Conservation (phyloP, 2,329 filamentous ascomycete species). For the Neoscytalidium dimidiatum region DNA sequence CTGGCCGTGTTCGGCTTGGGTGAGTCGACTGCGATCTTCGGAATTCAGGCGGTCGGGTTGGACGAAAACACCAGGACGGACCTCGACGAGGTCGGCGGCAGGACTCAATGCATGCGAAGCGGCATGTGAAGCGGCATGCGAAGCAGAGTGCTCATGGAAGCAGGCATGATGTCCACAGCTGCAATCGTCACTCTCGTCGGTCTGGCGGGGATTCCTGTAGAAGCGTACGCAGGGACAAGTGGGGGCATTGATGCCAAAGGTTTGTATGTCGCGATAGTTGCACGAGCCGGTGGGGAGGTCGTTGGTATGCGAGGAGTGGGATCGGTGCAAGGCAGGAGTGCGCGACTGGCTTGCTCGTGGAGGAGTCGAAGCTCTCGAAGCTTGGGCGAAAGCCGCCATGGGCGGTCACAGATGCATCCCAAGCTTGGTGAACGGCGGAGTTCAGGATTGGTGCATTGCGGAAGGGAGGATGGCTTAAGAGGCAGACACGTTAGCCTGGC, state of each 20-base stretch:
- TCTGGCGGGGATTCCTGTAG: slow-evolving; percentile 42
- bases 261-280: slow-evolving; percentile 51
- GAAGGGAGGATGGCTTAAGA: neutral
- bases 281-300: slow-evolving; percentile 54
- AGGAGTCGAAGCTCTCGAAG: slow-evolving; percentile 27
- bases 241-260: slow-evolving; percentile 42
- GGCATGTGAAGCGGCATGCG: neutral
- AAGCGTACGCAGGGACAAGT: slow-evolving; percentile 57
- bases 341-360: slow-evolving; percentile 19
- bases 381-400: slow-evolving; percentile 38
- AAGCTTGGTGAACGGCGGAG: neutral
- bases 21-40: neutral
- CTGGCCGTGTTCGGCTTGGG: neutral
- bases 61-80: slow-evolving; percentile 19
- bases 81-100: neutral
- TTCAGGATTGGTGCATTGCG: slow-evolving; percentile 13
- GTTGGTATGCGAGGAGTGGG: slow-evolving; percentile 20
- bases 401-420: slow-evolving; percentile 26
- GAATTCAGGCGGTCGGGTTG: neutral
- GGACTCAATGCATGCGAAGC: neutral
- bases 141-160: slow-evolving; percentile 45
- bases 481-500: neutral
- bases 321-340: neutral
- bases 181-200: slow-evolving; percentile 41
- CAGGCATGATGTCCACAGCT: slow-evolving; percentile 61